Base-by-base conservation (phyloP, 768 basidiomycete species). In the Lentinula sp. region DNA sequence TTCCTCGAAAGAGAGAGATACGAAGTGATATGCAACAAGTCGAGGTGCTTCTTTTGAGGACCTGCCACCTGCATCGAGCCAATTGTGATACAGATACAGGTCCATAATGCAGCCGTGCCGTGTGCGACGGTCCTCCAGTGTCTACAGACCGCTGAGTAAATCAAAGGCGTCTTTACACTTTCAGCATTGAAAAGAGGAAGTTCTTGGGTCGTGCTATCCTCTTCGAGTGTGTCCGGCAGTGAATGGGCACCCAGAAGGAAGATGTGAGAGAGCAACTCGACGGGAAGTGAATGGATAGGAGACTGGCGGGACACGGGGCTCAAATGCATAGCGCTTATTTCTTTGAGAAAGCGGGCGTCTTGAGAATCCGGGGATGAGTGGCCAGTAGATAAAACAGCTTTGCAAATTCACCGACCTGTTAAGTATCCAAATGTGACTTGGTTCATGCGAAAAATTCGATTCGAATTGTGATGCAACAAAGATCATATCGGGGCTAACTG, bases 191-290 rank as follows among this genome's bases (percentile, higher is more conserved):
- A 76, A 4, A 73, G 56, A 18, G 70, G 71, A 37, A 67, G 62
- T 16, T 65, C 65, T 37, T 67, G 57, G n/a, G 69, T 70, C 28
- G 67, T 63, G 9, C 65, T 65, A 34, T 67, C 63, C 9, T 65
- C 59, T 15, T 67, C 65, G 6, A 68, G 68, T 35, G 62, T 62
- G 18, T 70, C 66, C 13, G 65, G 62, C 37, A 64, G 48, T 37
- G 70, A 66, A 60, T 79, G 77, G 1, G 75, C 74, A n/a, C 74
- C 78, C 52, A 86, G 73, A 13, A 70, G 64, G 66, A 87, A 85
- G 61, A 87, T 80, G 56, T 81, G 76, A 0, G 84, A 78, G 32
- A 86, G 74, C 5, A 85, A 75, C 70, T 86, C 84, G 37, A 80
- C 76, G 7, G 86, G 85, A 28, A 86, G 78, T 23, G 63, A 69